Percentiles rank a stretch among this genome's conserved stretches.
Conservation (phyloP, 768 basidiomycete genomes). For the Sistotremastrum niveocremeum region DNA sequence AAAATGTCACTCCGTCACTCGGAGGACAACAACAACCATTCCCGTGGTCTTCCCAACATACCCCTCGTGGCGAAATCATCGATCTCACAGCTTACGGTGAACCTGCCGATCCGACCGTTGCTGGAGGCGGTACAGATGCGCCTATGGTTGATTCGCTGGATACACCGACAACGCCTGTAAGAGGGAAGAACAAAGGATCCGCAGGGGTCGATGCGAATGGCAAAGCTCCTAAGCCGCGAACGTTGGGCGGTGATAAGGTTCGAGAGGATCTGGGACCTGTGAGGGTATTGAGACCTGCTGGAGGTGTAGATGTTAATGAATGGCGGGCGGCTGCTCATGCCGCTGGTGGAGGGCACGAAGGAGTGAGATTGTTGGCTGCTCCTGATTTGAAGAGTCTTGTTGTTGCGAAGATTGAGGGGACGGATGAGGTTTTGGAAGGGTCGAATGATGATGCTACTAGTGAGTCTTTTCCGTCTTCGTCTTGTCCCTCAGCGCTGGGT, state of each 20-base stretch:
- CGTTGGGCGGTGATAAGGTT: slow-evolving; percentile 55
- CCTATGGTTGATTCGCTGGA: no score
- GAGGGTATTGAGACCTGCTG: not conserved
- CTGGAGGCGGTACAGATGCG: no score
- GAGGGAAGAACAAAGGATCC: slow-evolving; percentile 41
- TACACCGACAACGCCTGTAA: slow-evolving; percentile 5
- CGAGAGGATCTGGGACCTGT: slow-evolving; percentile 32
- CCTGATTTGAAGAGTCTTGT: slow-evolving; percentile 51
- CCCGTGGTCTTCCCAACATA: no score
- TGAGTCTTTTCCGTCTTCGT: slow-evolving; percentile 16
- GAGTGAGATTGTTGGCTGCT: slow-evolving; percentile 30
- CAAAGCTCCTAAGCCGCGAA: slow-evolving; percentile 27
- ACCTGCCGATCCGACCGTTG: no score
- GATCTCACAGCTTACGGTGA: no score
- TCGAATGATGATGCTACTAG: slow-evolving; percentile 60
- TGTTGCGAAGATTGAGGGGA: slow-evolving; percentile 46
- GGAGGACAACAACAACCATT: no score
- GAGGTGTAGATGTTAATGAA: no score
- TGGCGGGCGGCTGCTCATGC: no score
- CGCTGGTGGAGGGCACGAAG: no score
- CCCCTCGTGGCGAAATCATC: no score
- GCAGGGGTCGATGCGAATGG: slow-evolving; percentile 27
- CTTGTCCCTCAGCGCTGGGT: not conserved
- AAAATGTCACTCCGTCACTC: no score
- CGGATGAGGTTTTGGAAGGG: slow-evolving; percentile 59